phyloP scores from a whole-genome alignment of 2,329 filamentous ascomycete species.

The Stagonosporopsis vannaccii region DNA sequence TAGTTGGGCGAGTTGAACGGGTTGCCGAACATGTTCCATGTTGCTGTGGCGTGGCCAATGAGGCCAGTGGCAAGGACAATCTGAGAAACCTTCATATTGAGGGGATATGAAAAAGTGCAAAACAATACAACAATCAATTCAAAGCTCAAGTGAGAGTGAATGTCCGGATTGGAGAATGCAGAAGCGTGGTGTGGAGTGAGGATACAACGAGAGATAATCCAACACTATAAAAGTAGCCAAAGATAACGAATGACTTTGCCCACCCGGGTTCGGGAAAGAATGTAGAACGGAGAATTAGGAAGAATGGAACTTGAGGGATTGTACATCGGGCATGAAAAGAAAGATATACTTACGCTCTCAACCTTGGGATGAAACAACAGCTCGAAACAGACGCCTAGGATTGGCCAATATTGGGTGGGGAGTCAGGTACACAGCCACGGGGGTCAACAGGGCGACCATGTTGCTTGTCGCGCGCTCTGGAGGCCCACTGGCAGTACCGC shows the following conservation, averaged over 20 bases:
- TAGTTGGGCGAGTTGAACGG: constrained; percentile 73
- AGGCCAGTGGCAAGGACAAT: constrained; percentile 58
- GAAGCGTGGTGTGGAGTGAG: constrained; percentile 24
- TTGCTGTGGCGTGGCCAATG: constrained; percentile 55
- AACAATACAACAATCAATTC: constrained; percentile 12
- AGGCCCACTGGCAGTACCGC: constrained; percentile 20
- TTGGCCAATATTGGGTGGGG: constrained; percentile 23
- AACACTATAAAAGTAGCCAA: constrained; percentile 43
- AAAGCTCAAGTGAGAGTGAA: constrained; percentile 20
- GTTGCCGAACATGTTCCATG: constrained; percentile 59
- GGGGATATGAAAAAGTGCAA: not conserved
- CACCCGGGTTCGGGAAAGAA: constrained; percentile 24
- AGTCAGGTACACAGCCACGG: constrained; percentile 40
- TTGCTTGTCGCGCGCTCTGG: constrained; percentile 42
- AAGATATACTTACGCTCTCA: constrained; percentile 36
- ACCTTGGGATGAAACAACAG: constrained; percentile 24
- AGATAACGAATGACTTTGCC: constrained; percentile 51
- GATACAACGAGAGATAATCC: constrained; percentile 32
- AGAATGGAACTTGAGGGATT: constrained; percentile 18
- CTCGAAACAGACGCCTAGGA: constrained; percentile 32
- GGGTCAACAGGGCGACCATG: constrained; percentile 27
- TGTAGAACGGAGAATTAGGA: constrained; percentile 14
- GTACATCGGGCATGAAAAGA: constrained; percentile 26
- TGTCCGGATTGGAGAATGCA: constrained; percentile 35
- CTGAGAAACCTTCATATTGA: constrained; percentile 53